These are phyloP conservation scores for Xylaria sp. DNA, from an alignment of 2,329 filamentous ascomycete species.

Conservation along the genomic window DNA sequence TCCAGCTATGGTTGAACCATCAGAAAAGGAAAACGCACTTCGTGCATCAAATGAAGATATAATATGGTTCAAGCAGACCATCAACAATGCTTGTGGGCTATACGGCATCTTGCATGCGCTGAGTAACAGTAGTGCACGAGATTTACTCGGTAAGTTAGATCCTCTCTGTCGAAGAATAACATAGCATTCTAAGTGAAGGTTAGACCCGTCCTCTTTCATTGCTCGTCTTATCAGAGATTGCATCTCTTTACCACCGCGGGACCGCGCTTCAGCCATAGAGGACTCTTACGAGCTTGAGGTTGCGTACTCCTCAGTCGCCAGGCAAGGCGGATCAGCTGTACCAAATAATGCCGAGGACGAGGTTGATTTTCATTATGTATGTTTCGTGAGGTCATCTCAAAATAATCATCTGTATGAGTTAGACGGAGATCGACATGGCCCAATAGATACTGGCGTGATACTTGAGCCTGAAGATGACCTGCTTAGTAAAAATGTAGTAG, in stretches of 20 bases:
- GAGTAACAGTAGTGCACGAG: slow-evolving; percentile 72
- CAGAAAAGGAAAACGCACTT: slow-evolving; percentile 19
- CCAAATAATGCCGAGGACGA: slow-evolving; percentile 68
- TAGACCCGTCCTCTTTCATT: slow-evolving; percentile 4
- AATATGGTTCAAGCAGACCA: slow-evolving; percentile 87
- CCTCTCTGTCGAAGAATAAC: too few species aligned
- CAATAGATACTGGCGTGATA: slow-evolving; percentile 62
- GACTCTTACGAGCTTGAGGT: not conserved
- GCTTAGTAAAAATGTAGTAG: too few species aligned
- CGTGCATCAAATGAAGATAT: slow-evolving; percentile 70
- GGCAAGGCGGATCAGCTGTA: slow-evolving; percentile 5
- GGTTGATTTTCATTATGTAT: slow-evolving; percentile 77
- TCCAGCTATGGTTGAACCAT: slow-evolving; percentile 47
- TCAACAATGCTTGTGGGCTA: slow-evolving; percentile 82
- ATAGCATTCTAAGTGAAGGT: too few species aligned
- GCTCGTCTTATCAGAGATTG: slow-evolving; percentile 6
- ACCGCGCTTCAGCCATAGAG: slow-evolving; percentile 1
- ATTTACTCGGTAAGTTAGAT: slow-evolving; percentile 33
- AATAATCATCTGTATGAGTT: slow-evolving; percentile 71
- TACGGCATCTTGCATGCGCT: slow-evolving; percentile 80
- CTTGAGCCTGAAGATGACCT: slow-evolving; percentile 57
- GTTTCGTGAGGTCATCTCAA: slow-evolving; percentile 69
- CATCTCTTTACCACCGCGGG: slow-evolving; percentile 1
- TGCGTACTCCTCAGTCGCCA: slow-evolving; percentile 12
- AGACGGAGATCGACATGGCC: slow-evolving; percentile 74